Evolutionary conservation across 805 yeast species (phyloP).

Genomic region (Cyberlindnera maritima): DNA sequence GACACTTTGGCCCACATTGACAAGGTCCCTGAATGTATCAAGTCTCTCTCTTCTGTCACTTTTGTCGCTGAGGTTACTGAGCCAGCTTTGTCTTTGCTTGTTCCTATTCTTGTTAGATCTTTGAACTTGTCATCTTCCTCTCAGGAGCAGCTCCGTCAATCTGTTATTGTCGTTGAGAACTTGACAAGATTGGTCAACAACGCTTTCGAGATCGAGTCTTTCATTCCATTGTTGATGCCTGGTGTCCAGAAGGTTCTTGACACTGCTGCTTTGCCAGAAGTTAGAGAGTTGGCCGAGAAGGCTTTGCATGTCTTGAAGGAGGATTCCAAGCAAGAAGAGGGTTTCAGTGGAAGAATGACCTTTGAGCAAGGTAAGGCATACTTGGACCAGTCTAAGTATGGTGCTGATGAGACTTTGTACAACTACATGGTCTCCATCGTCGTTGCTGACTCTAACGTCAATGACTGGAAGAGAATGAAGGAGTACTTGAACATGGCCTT

Average conservation of each 20-base stretch:
- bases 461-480: conserved; percentile 62
- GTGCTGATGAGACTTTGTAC: conserved; percentile 38
- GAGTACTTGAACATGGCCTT: conserved; percentile 49
- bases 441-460: conserved; percentile 66
- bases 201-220: conserved; percentile 84
- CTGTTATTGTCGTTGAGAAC: conserved; percentile 94
- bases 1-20: conserved; percentile 88
- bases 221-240: conserved; percentile 85
- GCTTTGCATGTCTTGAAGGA: conserved; percentile 80
- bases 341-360: conserved; percentile 72
- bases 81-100: conserved; percentile 86
- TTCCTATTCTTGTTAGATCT: conserved; percentile 89
- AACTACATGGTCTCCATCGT: conserved; percentile 52
- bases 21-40: conserved; percentile 85
- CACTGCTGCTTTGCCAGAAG: conserved; percentile 94
- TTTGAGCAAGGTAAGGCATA: conserved; percentile 50
- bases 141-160: conserved; percentile 94
- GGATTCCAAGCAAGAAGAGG: conserved; percentile 73
- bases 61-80: conserved; percentile 98
- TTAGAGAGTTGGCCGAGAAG: conserved; percentile 86
- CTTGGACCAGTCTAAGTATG: conserved; percentile 29
- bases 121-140: conserved; percentile 79
- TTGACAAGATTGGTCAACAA: conserved; percentile 93
- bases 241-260: conserved; percentile 85
- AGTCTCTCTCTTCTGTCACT: conserved; percentile 86